These are phyloP conservation scores for Verticillium klebahnii DNA, from an alignment of 2,329 filamentous ascomycete species.

Conservation along the genomic window DNA sequence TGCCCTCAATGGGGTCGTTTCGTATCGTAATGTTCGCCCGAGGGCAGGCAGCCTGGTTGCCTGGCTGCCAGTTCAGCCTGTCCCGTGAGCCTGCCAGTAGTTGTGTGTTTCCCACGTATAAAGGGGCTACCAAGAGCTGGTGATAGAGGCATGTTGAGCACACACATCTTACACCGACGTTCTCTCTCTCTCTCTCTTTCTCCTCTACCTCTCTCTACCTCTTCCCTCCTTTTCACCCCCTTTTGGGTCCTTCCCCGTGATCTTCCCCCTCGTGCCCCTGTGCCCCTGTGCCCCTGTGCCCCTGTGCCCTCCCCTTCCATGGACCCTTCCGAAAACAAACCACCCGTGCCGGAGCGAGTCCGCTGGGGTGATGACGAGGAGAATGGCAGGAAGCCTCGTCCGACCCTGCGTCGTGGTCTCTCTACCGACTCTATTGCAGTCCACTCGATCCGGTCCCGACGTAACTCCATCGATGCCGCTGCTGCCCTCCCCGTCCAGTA, in stretches of 20 bases:
- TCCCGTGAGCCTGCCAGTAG: background rate
- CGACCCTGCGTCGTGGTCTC: slow-evolving; percentile 15
- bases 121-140: background rate
- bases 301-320: slow-evolving; percentile 8
- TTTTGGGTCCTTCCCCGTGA: background rate
- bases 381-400: slow-evolving; percentile 12
- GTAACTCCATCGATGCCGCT: slow-evolving; percentile 32
- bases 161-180: background rate
- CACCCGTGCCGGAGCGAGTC: slow-evolving; percentile 20
- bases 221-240: background rate
- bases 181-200: background rate
- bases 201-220: background rate
- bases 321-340: slow-evolving; percentile 21
- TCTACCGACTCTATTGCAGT: slow-evolving; percentile 37
- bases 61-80: background rate
- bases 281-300: background rate
- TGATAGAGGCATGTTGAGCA: background rate
- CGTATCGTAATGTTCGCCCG: background rate
- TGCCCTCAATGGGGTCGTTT: background rate
- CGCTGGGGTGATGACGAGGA: slow-evolving; percentile 33
- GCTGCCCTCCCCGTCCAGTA: slow-evolving; percentile 48
- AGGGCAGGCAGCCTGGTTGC: background rate
- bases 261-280: background rate
- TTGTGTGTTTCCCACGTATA: background rate
- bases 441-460: slow-evolving; percentile 30